Percentiles rank a stretch among this genome's conserved stretches.
These are phyloP conservation scores for Globisporangium splendens DNA, from an alignment of 352 stramenopile genomes.

Conservation along the genomic window DNA sequence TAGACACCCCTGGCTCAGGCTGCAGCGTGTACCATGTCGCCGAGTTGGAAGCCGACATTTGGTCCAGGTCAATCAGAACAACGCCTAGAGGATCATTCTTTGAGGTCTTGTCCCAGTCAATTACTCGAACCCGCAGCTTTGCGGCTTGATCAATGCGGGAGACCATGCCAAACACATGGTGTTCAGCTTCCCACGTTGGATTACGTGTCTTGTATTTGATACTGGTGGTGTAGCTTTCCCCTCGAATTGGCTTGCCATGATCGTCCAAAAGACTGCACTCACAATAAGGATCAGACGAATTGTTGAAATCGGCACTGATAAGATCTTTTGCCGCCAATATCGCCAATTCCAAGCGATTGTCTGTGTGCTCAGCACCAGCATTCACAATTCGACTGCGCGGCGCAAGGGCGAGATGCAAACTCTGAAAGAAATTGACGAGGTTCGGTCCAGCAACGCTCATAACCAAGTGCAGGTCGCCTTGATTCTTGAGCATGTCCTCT, in stretches of 20 bases:
- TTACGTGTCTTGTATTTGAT: slow-evolving; percentile 57
- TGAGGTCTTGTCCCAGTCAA: slow-evolving; percentile 51
- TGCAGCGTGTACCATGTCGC: slow-evolving; percentile 49
- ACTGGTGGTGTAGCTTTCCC: slow-evolving; percentile 45
- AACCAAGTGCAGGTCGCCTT: slow-evolving; percentile 58
- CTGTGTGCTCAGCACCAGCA: slow-evolving; percentile 45
- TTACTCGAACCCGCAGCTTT: slow-evolving; percentile 44
- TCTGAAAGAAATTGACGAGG: slow-evolving; percentile 65
- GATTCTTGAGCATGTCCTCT: slow-evolving; percentile 34
- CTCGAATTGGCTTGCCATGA: slow-evolving; percentile 42
- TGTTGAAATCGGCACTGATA: slow-evolving; percentile 56
- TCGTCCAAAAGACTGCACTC: slow-evolving; percentile 56
- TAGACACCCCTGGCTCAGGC: slow-evolving; percentile 38
- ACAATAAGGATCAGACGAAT: slow-evolving; percentile 59
- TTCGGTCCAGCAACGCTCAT: slow-evolving; percentile 67
- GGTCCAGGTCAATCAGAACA: slow-evolving; percentile 41
- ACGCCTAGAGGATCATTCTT: slow-evolving; percentile 55
- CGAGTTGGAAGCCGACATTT: slow-evolving; percentile 43
- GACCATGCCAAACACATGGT: slow-evolving; percentile 62
- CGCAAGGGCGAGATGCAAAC: slow-evolving; percentile 26
- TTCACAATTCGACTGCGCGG: slow-evolving; percentile 42
- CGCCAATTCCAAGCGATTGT: slow-evolving; percentile 67
- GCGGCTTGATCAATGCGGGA: slow-evolving; percentile 52
- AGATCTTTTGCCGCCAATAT: slow-evolving; percentile 47
- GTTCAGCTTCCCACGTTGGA: slow-evolving; percentile 55